Evolutionary conservation across 805 yeast species (phyloP), one percentile per base, ranked within the genome.

Genomic region (Lachancea sp.): DNA sequence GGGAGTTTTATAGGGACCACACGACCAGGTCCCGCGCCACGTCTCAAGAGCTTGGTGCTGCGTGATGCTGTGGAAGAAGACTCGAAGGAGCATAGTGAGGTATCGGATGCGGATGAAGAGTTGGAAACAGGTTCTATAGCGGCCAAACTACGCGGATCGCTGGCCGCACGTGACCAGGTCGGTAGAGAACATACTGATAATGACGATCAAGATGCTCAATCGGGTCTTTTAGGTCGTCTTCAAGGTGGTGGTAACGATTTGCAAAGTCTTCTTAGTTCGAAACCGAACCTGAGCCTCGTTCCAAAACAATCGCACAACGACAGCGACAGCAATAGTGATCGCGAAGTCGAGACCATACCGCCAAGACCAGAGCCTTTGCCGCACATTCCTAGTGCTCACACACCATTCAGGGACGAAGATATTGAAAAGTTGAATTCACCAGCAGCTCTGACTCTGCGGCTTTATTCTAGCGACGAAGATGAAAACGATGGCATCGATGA

Each of bases 261-360:
- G 8, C 36, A 33, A 15, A 15, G 55, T 17, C 53, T 53, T 15
- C 49, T 58, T 38, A 44, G 40, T 32, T 45, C 47, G 10, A 30
- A 48, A 9, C 27, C 39, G 13, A 45, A 38, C 10, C 46, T 50
- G 18, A 47, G 46, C 27, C 47, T 48, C 11, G 51, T 46, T 13
- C 51, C 44, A 26, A 60, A 47, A 13, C 38, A 27, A 9, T 26
- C 39, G 3, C 38, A 41, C 18, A 41, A 33, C 26, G 44, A 41
- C n/a, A 30, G 35, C 18, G 34, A 30, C 26, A 37, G 34, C 25
- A 34, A 16, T 17, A 61, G 63, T 30, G 72, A 67, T 20, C 63
- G 63, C 35, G 76, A 72, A 42, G 65, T 79, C n/a, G 85, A 80
- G 49, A 57, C 59, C 34, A 71, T 71, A 18, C 75, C 83, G 5